Conservation (phyloP, 169 alveolate genomes). For the Plasmodium vinckei region DNA sequence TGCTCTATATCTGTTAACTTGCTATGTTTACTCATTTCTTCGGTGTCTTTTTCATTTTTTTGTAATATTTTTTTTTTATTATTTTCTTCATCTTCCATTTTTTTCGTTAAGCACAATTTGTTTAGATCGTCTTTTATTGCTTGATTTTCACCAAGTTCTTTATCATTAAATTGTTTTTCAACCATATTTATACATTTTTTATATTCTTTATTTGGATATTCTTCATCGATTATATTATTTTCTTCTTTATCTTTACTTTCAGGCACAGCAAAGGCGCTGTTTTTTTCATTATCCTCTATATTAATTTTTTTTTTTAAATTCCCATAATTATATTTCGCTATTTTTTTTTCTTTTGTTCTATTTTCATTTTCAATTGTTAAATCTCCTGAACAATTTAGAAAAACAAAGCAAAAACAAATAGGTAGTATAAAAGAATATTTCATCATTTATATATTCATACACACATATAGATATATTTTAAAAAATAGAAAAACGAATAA, state of each 20-base stretch:
- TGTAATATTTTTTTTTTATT: conserved; percentile 5
- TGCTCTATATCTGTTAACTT: conserved; percentile 2
- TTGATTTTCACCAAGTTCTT: conserved; percentile 11
- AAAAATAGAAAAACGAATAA: too few species aligned
- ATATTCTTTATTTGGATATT: conserved; percentile 16
- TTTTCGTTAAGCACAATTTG: conserved; percentile 43
- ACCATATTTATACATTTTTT: conserved; percentile 43
- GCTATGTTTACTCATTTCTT: background rate
- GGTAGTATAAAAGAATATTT: background rate
- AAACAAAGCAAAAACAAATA: conserved; percentile 12
- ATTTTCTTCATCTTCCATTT: conserved; percentile 39
- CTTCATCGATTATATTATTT: background rate
- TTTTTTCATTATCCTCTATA: background rate
- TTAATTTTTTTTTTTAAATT: conserved; percentile 11
- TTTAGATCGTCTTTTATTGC: conserved; percentile 39
- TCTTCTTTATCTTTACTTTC: background rate
- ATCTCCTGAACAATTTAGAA: conserved; percentile 3
- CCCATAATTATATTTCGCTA: conserved; percentile 9
- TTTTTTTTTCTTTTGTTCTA: conserved; percentile 14
- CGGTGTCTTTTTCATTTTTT: background rate
- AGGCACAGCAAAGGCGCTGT: background rate
- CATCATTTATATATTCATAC: background rate
- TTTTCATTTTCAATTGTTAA: conserved; percentile 9
- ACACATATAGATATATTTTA: too few species aligned
- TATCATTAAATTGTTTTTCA: conserved; percentile 58